These are phyloP conservation scores for Epichloe sibirici DNA, from an alignment of 2,329 filamentous ascomycete species.

Conservation along the genomic window DNA sequence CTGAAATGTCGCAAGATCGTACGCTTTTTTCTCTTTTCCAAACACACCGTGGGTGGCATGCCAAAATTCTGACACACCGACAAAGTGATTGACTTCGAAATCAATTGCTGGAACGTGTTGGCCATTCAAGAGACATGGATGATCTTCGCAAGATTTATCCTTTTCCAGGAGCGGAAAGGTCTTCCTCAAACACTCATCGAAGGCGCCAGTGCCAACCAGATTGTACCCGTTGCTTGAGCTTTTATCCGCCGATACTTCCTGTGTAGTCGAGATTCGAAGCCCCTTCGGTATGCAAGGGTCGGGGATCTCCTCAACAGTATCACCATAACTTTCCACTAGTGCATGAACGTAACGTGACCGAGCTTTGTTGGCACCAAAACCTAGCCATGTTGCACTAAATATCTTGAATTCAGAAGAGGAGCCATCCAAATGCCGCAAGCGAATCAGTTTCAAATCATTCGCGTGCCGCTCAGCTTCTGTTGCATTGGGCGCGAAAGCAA, in stretches of 20 bases:
- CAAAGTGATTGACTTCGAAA: slow-evolving; percentile 93
- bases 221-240: slow-evolving; percentile 28
- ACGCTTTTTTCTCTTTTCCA: slow-evolving; percentile 63
- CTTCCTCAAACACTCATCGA: slow-evolving; percentile 68
- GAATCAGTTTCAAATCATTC: slow-evolving; percentile 74
- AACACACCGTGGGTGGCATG: slow-evolving; percentile 96
- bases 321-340: slow-evolving; percentile 53
- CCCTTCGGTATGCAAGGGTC: slow-evolving; percentile 85
- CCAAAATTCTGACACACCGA: slow-evolving; percentile 98
- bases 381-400: slow-evolving; percentile 93
- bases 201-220: slow-evolving; percentile 74
- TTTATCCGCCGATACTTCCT: slow-evolving; percentile 28
- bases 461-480: slow-evolving; percentile 86
- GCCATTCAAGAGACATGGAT: slow-evolving; percentile 81
- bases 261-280: slow-evolving; percentile 60
- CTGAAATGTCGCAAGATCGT: slow-evolving; percentile 86
- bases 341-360: slow-evolving; percentile 71
- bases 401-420: slow-evolving; percentile 69
- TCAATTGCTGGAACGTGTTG: slow-evolving; percentile 91
- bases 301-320: slow-evolving; percentile 54
- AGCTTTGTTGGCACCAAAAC: slow-evolving; percentile 93
- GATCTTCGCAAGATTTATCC: slow-evolving; percentile 68
- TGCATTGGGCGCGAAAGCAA: slow-evolving; percentile 88
- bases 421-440: slow-evolving; percentile 75
- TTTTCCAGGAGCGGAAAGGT: slow-evolving; percentile 85